These are phyloP conservation scores for Erythrobasidium yunnanense DNA, from an alignment of 768 basidiomycete species.

Conservation along the genomic window DNA sequence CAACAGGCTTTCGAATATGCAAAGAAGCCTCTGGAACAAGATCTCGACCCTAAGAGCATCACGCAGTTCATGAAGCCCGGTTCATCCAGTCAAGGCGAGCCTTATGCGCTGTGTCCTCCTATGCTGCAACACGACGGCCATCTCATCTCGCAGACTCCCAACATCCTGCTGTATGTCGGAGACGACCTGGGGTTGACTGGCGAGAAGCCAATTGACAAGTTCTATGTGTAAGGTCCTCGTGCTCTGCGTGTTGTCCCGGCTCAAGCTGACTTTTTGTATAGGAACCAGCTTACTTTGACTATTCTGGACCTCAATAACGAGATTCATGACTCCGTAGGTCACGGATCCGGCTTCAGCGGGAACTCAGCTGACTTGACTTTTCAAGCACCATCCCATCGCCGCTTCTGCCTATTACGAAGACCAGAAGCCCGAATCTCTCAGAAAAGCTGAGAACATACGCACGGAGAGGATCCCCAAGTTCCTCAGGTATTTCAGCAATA, in stretches of 20 bases:
- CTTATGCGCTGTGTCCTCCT: constrained; percentile 44
- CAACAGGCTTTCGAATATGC: constrained; percentile 22
- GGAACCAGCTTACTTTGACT: constrained; percentile 28
- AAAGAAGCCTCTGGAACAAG: constrained; percentile 12
- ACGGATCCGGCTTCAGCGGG: background rate
- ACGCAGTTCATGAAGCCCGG: constrained; percentile 10
- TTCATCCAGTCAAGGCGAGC: background rate
- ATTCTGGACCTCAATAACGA: constrained; percentile 42
- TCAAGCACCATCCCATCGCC: constrained; percentile 43
- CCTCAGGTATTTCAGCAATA: constrained; percentile 43
- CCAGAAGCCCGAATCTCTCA: constrained; percentile 43
- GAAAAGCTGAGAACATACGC: constrained; percentile 43
- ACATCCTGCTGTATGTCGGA: constrained; percentile 36
- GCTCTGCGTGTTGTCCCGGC: background rate
- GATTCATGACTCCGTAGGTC: constrained; percentile 36
- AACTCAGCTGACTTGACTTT: background rate
- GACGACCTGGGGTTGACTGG: constrained; percentile 10
- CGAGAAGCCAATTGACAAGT: constrained; percentile 20
- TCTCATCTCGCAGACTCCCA: constrained; percentile 35
- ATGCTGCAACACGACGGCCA: constrained; percentile 39
- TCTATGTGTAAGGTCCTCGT: background rate
- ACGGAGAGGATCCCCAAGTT: constrained; percentile 45
- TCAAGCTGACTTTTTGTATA: background rate
- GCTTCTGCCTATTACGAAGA: constrained; percentile 43
- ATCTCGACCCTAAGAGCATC: constrained; percentile 9